phyloP scores from a whole-genome alignment of 2,329 filamentous ascomycete genomes.

The Diaporthe nobilis region DNA sequence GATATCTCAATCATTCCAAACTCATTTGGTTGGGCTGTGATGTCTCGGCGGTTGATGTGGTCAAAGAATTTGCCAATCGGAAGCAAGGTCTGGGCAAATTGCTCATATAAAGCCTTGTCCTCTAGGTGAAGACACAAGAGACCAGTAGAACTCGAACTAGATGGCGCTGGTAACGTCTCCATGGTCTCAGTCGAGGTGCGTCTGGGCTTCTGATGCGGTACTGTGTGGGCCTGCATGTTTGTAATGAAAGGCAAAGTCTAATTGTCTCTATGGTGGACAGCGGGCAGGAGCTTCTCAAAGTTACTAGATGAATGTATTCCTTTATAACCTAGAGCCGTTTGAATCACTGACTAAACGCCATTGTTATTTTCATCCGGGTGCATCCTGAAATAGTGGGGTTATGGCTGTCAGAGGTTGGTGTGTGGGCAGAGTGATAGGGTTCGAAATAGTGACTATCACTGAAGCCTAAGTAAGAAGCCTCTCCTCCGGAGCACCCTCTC shows the following conservation, averaged over 20 bases:
- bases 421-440: not conserved
- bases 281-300: not conserved
- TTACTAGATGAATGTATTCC: not conserved
- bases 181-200: not conserved
- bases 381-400: not conserved
- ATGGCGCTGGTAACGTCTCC: not conserved
- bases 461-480: not conserved
- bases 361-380: not conserved
- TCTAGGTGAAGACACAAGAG: slow-evolving; percentile 3
- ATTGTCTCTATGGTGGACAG: not conserved
- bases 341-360: not conserved
- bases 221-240: not conserved
- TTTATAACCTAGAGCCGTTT: not conserved
- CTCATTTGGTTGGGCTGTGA: not conserved
- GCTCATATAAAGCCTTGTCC: not conserved
- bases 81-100: not conserved
- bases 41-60: not conserved
- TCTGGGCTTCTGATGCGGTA: not conserved
- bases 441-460: not conserved
- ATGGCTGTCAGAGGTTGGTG: not conserved
- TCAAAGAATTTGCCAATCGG: not conserved
- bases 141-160: not conserved
- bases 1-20: not conserved
- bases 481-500: not conserved
- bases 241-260: not conserved